Conservation (phyloP, 495 filamentous ascomycete species). For the Trichoderma orchidacearum region DNA sequence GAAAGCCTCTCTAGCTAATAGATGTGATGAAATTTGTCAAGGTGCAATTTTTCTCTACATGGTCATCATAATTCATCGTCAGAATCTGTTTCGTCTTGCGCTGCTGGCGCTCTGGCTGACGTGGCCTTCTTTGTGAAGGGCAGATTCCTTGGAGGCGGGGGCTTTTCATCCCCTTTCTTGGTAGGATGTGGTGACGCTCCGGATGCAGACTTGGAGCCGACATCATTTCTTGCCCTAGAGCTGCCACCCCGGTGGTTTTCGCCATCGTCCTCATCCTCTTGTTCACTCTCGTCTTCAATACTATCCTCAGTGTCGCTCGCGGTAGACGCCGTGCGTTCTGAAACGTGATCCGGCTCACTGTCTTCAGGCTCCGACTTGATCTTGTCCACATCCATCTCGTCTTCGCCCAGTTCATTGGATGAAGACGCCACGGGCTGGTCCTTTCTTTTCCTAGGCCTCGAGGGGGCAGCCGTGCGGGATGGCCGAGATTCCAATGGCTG, state of each 20-base stretch:
- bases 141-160: conserved; percentile 12
- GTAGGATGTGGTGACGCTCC: not conserved
- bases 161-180: conserved; percentile 7
- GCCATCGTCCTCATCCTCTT: not conserved
- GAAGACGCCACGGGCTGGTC: conserved; percentile 17
- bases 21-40: too few relatives aligned
- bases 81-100: conserved; percentile 26
- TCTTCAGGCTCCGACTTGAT: conserved; percentile 24
- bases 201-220: not conserved
- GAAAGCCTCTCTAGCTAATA: too few relatives aligned
- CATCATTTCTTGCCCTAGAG: not conserved
- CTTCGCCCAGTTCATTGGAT: conserved; percentile 33
- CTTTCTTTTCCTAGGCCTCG: conserved; percentile 38
- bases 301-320: conserved; percentile 8
- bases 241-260: not conserved
- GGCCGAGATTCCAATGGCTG: not conserved
- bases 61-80: conserved; percentile 26
- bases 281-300: conserved; percentile 2
- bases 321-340: conserved; percentile 23
- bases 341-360: conserved; percentile 27
- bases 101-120: conserved; percentile 9
- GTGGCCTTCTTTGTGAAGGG: conserved; percentile 17
- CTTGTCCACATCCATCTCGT: conserved; percentile 46
- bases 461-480: conserved; percentile 14
- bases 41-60: not conserved